Base-by-base conservation (phyloP, 2,329 filamentous ascomycete species). In the Paracamarosporium sp. region DNA sequence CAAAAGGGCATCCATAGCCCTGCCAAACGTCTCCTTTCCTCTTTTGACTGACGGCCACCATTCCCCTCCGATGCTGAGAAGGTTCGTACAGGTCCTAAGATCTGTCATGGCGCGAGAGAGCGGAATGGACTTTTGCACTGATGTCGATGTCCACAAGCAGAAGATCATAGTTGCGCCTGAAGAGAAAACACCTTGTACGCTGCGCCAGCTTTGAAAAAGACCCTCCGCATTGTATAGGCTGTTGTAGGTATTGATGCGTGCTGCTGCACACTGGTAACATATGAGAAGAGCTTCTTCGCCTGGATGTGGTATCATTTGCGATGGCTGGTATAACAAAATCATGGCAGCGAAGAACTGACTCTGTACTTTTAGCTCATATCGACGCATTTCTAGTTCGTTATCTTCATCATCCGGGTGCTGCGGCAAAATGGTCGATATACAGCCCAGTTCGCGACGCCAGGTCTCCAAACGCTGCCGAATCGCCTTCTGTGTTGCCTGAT, bases 151-250 rank as follows among this genome's bases (percentile, higher is more conserved):
- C 72, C 74, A 78, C 40, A 77, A 70, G 9, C 73, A 76, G 56
- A 78, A 79, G 2, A 79, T 70, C 6, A 79, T 67, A 0, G 74
- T 78, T 3, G 76, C 74, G 0, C 77, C 76, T 0, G 76, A 72
- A 0, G 74, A 68, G 46, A 78, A 79, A 6, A 79, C 72, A 6
- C 73, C 75, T 35, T 79, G 76, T 0, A 79, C 75, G 6, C 73
- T 74, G 13, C 74, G 62, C 77, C 77, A 79, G 33, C 62, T 59
- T 62, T 76, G 63, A 61, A 63, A 71, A 13, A 77, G 61, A 9
- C 64, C 63, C 5, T 76, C 70, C 5, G 69, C 45, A 35, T 72
- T 66, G 47, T 74, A 66, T 1, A 78, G 54, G 1, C 59, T 40
- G 38, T 76, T 70, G 33, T 78, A 78, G 1, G 71, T 66, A 5